Evolutionary conservation across 179 eudicot species (phyloP).

Genomic region (Patellifolia procumbens): DNA sequence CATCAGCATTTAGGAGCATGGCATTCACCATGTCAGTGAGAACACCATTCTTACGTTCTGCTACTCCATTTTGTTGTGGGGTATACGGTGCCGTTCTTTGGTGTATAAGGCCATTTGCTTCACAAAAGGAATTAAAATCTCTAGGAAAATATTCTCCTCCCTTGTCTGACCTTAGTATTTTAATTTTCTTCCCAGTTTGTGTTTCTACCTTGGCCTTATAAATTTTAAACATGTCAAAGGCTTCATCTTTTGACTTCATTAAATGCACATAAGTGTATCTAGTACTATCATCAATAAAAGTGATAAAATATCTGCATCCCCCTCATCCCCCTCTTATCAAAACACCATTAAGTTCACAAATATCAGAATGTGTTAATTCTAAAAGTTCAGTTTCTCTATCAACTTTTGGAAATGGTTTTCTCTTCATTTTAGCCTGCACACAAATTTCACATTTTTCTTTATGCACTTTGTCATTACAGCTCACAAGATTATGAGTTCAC

Average conservation of each 20-base stretch:
- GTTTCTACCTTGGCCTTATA: not conserved
- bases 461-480: no score
- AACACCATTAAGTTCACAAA: conserved; percentile 20
- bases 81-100: no score
- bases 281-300: not conserved
- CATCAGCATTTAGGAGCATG: no score
- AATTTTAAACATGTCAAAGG: not conserved
- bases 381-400: conserved; percentile 12
- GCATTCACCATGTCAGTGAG: no score
- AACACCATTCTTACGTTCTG: no score
- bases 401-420: not conserved
- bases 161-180: not conserved
- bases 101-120: no score
- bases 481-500: no score
- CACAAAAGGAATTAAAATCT: no score
- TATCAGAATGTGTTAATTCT: conserved; percentile 8
- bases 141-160: no score
- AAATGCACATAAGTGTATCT: conserved; percentile 3
- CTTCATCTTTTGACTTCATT: not conserved
- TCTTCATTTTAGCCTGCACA: conserved; percentile 10
- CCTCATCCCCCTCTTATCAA: conserved; percentile 1
- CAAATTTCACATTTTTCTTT: no score
- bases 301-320: not conserved
- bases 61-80: no score
- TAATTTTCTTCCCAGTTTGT: not conserved